Conservation (phyloP, 2,329 filamentous ascomycete genomes). For the Endoconidiophora laricicola region DNA sequence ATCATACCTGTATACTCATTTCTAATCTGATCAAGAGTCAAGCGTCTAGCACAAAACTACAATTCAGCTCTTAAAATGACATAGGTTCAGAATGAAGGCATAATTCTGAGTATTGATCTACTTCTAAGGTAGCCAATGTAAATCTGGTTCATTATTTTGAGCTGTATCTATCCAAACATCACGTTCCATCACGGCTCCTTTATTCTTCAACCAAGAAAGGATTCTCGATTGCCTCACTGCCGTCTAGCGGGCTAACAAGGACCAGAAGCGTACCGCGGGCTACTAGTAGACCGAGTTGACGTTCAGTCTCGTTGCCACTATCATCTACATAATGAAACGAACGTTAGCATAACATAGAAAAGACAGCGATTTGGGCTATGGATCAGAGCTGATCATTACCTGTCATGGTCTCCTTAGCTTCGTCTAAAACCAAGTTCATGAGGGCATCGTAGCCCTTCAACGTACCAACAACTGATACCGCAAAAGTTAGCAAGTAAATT, state of each 20-base stretch:
- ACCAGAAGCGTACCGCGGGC: slow-evolving; percentile 86
- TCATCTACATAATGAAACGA: slow-evolving; percentile 45
- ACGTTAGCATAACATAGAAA: background rate
- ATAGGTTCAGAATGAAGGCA: no score
- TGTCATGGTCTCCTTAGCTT: slow-evolving; percentile 77
- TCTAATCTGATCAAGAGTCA: no score
- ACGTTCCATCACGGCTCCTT: background rate
- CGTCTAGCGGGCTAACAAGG: slow-evolving; percentile 80
- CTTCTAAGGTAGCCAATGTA: no score
- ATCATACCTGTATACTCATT: no score
- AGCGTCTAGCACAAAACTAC: no score
- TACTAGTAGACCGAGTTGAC: slow-evolving; percentile 71
- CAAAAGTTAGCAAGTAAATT: slow-evolving; percentile 7
- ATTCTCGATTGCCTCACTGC: slow-evolving; percentile 90
- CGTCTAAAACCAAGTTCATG: slow-evolving; percentile 94
- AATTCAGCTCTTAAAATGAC: no score
- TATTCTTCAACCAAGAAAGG: slow-evolving; percentile 40
- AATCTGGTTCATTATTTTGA: no score
- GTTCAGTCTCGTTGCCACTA: slow-evolving; percentile 70
- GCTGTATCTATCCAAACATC: no score
- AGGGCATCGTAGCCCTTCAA: slow-evolving; percentile 93
- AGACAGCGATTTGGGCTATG: slow-evolving; percentile 14
- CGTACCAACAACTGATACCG: slow-evolving; percentile 57
- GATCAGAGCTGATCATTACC: slow-evolving; percentile 33
- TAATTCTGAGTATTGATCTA: no score